Base-by-base conservation (phyloP, 2,329 filamentous ascomycete genomes). In the Thielaviopsis punctulata region DNA sequence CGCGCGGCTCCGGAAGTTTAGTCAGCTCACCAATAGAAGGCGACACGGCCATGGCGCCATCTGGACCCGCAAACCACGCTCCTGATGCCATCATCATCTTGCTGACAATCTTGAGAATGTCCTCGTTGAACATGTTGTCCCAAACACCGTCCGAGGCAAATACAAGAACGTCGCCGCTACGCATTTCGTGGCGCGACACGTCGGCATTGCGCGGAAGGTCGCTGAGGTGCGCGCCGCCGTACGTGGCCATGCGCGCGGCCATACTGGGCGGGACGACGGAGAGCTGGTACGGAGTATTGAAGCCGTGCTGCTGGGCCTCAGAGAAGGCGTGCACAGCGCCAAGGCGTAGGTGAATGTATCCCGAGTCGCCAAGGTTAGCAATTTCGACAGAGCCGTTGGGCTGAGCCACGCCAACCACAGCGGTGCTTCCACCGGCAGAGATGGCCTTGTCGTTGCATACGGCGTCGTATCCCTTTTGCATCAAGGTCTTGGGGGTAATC, bases 231-330 rank as follows among this genome's bases (percentile, higher is more conserved):
- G 77, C 73, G 45, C 86, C 86, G 19, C 90, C 90, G 64, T 95
- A 96, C 24, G 86, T 78, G 12, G 81, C 79, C 60, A 88, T 83
- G 60, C 92, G 85, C 21, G 80, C 77, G 53, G 87, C 76, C 67
- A 95, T 82, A 59, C 77, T 79, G 3, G 83, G 77, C 0, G 92
- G 90, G 7, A 95, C 82, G 51, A 95, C 80, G 51, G 87, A 90
- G 41, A 98, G 76, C 65, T 98, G 92, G 63, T 86, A 98, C 0
- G 92, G 92, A 0, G 92, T 96, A 66, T 98, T 98, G 75, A 98
- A 98, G 44, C 83, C 88, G 65, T 98, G 92, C 0, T 88, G 95
- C 66, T 98, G 92, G 22, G 87, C 84, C 47, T 81, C 77, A 1
- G 88, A 94, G 62, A 80, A 82, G 52, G 83, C 77, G 64, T 92